Conservation (phyloP, 768 basidiomycete genomes). For the Calocybe indica region DNA sequence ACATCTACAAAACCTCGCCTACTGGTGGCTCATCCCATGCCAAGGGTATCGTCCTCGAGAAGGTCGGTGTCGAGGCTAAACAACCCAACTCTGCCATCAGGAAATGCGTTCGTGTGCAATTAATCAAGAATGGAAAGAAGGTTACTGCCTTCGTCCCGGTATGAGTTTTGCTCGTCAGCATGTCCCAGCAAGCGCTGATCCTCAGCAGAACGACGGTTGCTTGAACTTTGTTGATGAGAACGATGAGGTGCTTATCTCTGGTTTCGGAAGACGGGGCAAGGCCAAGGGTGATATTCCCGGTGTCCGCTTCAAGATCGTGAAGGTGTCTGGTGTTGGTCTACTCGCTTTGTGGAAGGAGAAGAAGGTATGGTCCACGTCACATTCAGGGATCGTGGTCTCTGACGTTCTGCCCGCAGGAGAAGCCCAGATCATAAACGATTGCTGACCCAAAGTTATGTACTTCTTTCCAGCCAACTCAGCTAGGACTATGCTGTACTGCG, state of each 20-base stretch:
- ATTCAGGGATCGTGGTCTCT: not conserved
- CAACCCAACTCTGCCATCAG: conserved; percentile 99
- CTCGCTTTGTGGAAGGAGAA: conserved; percentile 99
- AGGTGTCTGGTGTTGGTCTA: conserved; percentile 98
- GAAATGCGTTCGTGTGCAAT: conserved; percentile 99
- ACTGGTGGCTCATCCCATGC: conserved; percentile 99
- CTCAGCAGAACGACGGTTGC: conserved; percentile 84
- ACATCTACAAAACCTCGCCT: conserved; percentile 99
- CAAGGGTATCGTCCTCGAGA: conserved; percentile 99
- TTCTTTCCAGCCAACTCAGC: conserved; percentile 8
- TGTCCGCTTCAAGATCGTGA: conserved; percentile 99
- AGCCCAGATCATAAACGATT: conserved; percentile 52
- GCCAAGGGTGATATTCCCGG: conserved; percentile 99
- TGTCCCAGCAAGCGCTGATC: not conserved
- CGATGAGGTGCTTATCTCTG: conserved; percentile 98
- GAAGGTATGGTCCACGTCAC: conserved; percentile 58
- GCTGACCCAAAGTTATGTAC: conserved; percentile 11
- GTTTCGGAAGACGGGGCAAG: conserved; percentile 99
- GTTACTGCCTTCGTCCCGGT: conserved; percentile 99
- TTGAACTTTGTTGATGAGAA: conserved; percentile 99
- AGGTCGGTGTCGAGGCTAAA: conserved; percentile 99
- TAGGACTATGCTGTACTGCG: conserved; percentile 15
- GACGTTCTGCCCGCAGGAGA: conserved; percentile 43
- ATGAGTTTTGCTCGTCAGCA: conserved; percentile 26
- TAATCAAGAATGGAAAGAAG: conserved; percentile 99